These are phyloP conservation scores for Cercospora brassicicola DNA, from an alignment of 2,329 filamentous ascomycete species.

Conservation along the genomic window DNA sequence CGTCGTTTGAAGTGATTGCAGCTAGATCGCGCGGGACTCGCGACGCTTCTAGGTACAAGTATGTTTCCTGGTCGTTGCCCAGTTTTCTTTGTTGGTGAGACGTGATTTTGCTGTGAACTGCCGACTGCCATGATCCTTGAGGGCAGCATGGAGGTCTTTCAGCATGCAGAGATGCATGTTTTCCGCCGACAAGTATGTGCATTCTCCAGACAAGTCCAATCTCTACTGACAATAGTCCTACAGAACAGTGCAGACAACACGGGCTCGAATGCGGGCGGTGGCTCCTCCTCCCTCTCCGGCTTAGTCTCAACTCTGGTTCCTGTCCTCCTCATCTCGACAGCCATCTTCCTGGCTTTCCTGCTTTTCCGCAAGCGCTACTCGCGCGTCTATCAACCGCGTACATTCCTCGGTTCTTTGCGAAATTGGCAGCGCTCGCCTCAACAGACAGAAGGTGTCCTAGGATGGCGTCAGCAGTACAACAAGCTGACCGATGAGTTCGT, in stretches of 20 bases:
- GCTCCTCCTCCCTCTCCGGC: slow-evolving; percentile 49
- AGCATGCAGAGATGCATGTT: neutral
- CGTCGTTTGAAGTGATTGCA: neutral
- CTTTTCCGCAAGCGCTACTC: slow-evolving; percentile 47
- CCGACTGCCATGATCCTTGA: neutral
- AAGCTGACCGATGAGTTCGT: slow-evolving; percentile 43
- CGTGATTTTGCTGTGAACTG: neutral
- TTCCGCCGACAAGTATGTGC: neutral
- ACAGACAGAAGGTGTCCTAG: slow-evolving; percentile 48
- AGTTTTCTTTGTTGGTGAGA: neutral
- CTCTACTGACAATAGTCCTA: neutral
- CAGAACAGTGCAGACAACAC: neutral
- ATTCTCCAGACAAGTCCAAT: neutral
- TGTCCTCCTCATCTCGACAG: slow-evolving; percentile 46
- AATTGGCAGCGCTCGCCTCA: slow-evolving; percentile 51
- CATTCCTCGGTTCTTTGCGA: slow-evolving; percentile 29
- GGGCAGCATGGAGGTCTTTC: neutral
- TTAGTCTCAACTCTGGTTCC: slow-evolving; percentile 53
- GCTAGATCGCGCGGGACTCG: neutral
- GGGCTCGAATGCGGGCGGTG: neutral
- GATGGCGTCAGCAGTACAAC: slow-evolving; percentile 48
- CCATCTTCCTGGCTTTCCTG: slow-evolving; percentile 50
- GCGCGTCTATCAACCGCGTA: slow-evolving; percentile 42
- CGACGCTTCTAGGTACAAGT: slow-evolving; percentile 2
- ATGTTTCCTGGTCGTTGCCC: neutral